These are phyloP conservation scores for Tolypocladium tundrense DNA, from an alignment of 2,329 filamentous ascomycete genomes.

Conservation along the genomic window DNA sequence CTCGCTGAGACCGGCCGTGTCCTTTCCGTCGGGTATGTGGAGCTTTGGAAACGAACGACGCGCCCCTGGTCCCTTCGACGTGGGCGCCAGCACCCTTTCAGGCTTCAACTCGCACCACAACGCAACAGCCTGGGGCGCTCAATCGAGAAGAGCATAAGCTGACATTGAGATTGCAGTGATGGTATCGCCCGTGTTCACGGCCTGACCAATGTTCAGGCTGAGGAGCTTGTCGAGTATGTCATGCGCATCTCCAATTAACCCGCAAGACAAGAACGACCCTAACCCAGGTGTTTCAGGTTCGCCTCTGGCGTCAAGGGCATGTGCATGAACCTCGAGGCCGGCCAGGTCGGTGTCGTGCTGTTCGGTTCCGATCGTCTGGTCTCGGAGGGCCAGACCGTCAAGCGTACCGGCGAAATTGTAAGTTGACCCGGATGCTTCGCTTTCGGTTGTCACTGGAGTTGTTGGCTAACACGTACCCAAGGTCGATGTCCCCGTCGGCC, in stretches of 20 bases:
- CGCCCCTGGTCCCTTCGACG: neutral
- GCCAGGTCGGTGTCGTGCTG: slow-evolving; percentile 99
- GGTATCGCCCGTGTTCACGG: slow-evolving; percentile 99
- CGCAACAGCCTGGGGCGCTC: neutral
- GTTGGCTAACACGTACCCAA: slow-evolving; percentile 28
- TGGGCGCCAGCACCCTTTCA: neutral
- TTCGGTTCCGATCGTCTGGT: slow-evolving; percentile 99
- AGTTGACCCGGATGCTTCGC: slow-evolving; percentile 27
- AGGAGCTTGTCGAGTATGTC: slow-evolving; percentile 98
- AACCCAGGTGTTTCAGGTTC: slow-evolving; percentile 55
- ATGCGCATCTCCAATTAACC: neutral
- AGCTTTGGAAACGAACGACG: slow-evolving; percentile 8
- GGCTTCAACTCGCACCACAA: neutral
- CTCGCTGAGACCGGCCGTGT: slow-evolving; percentile 98
- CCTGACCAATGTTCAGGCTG: slow-evolving; percentile 99
- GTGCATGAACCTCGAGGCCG: slow-evolving; percentile 99
- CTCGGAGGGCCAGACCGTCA: slow-evolving; percentile 98
- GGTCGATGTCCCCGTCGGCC: slow-evolving; percentile 94
- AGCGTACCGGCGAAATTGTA: slow-evolving; percentile 99
- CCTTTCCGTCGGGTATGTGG: slow-evolving; percentile 92
- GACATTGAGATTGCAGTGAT: slow-evolving; percentile 57
- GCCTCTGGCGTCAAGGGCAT: slow-evolving; percentile 99
- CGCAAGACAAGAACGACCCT: slow-evolving; percentile 7
- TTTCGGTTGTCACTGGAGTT: neutral
- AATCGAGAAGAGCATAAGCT: slow-evolving; percentile 10